Percentiles rank a stretch among this genome's conserved stretches.
These are phyloP conservation scores for Paecilomyces sp. DNA, from an alignment of 2,329 filamentous ascomycete species.

Conservation along the genomic window DNA sequence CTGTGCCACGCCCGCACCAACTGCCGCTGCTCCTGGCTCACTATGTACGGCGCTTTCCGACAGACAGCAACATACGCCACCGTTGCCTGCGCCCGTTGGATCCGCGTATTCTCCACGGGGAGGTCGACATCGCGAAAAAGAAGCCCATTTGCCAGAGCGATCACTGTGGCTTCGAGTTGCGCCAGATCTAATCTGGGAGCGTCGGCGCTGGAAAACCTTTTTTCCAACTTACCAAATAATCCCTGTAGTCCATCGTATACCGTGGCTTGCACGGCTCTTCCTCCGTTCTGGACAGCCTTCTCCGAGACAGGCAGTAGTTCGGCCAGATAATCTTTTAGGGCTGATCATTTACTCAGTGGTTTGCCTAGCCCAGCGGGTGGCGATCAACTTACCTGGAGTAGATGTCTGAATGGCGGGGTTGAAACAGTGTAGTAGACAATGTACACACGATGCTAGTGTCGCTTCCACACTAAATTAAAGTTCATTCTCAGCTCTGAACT, in stretches of 20 bases:
- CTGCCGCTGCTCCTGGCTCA: conserved; percentile 15
- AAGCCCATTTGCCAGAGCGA: conserved; percentile 19
- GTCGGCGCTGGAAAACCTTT: conserved; percentile 13
- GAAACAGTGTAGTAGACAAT: conserved; percentile 32
- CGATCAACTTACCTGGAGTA: conserved; percentile 16
- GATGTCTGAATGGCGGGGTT: conserved; percentile 19
- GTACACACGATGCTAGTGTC: conserved; percentile 31
- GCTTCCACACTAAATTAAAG: conserved; percentile 21
- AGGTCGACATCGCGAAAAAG: conserved; percentile 26
- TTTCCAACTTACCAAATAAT: conserved; percentile 23
- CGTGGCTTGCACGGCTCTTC: conserved; percentile 25
- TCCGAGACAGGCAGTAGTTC: conserved; percentile 21
- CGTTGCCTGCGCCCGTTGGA: conserved; percentile 29
- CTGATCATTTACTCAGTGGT: conserved; percentile 10
- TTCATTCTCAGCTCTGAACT: neutral
- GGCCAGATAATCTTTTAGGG: conserved; percentile 21
- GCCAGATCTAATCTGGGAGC: conserved; percentile 11
- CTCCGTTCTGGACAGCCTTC: conserved; percentile 23
- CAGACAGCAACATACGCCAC: conserved; percentile 24
- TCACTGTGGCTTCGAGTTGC: conserved; percentile 19
- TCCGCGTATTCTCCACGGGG: conserved; percentile 29
- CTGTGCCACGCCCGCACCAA: conserved; percentile 27
- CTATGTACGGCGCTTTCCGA: conserved; percentile 10
- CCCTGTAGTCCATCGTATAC: conserved; percentile 28
- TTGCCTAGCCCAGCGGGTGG: conserved; percentile 8